Base-by-base conservation (phyloP, 179 eudicot species). In the Spergularia azorica region DNA sequence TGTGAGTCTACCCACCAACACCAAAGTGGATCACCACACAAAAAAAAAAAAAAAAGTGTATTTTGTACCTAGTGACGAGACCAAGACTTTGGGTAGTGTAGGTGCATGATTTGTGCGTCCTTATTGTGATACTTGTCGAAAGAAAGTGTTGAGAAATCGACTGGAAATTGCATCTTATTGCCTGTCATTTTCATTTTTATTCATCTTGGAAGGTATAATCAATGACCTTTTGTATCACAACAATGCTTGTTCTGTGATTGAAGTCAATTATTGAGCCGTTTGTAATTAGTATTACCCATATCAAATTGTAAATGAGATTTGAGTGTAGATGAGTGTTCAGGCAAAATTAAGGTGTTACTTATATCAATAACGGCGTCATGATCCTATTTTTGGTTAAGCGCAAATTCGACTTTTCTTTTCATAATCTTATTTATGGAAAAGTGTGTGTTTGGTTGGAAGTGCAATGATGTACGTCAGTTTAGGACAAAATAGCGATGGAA, bases 161-260 rank as follows among this genome's bases (percentile, higher is more conserved):
- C 18, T 77, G 58, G 63, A 63, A 77, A 71, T 61, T 77, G 64
- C 80, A 63, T 39, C 14, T 50, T 71, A 36, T 61, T 50, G 62
- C 39, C 15, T 17, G 70, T 77, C 80, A n/a, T 60, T 77, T 69
- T 70, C 75, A 32, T 8, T 43, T 18, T 18, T 36, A 26, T 58
- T n/a, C 18, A 11, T 21, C 59, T 15, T 13, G 66, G 15, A 62
- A 18, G 41, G 36, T 46, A 46, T 67, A 67, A 7, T 17, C 55
- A 66, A 41, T 66, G 70, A 66, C 55, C 55, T 38, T 14, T 54
- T 54, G 10, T 10, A 54, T 8, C 32, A 63, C 41, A 26, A 63
- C 41, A 26, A 26, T 9, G 48, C 48, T 43, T 6, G 15, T 62
- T 38, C 38, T 4, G 38, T 62, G 21, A 2, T 10, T 5, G 38